phyloP scores from a whole-genome alignment of 495 filamentous ascomycete genomes.

The Aspergillus coremiiformis region DNA sequence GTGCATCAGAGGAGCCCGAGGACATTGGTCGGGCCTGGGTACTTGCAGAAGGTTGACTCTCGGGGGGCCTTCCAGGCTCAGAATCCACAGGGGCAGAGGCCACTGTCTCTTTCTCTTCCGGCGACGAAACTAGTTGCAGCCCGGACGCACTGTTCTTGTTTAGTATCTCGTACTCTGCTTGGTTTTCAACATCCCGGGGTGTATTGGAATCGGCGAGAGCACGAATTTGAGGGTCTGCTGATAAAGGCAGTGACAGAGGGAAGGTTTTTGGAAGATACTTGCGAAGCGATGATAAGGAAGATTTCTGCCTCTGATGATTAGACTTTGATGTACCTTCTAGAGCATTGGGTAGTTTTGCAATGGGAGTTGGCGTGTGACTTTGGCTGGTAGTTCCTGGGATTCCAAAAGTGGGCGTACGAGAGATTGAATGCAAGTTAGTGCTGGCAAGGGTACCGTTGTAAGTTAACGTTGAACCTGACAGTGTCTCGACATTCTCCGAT shows the following conservation, averaged over 20 bases:
- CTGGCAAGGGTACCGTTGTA: conserved; percentile 21
- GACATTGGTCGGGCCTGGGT: conserved; percentile 25
- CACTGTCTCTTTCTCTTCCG: background rate
- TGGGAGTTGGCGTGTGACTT: conserved; percentile 8
- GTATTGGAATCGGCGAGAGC: conserved; percentile 31
- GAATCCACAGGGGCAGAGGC: background rate
- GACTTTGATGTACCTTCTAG: conserved; percentile 15
- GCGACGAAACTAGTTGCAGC: background rate
- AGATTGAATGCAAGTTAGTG: conserved; percentile 19
- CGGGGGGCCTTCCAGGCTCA: conserved; percentile 3
- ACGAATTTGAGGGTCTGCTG: conserved; percentile 37
- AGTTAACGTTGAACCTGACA: conserved; percentile 25
- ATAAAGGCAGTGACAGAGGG: conserved; percentile 26
- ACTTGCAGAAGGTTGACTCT: background rate
- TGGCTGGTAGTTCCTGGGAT: conserved; percentile 18
- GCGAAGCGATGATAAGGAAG: conserved; percentile 33
- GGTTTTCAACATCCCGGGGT: conserved; percentile 26
- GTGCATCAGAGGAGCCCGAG: conserved; percentile 35
- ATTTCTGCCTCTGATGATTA: conserved; percentile 30
- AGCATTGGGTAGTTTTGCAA: conserved; percentile 19
- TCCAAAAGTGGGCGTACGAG: conserved; percentile 28
- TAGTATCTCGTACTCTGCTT: conserved; percentile 10
- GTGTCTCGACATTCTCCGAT: conserved; percentile 23
- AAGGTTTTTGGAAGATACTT: conserved; percentile 34
- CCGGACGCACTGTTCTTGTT: background rate